These are phyloP conservation scores for Hypoxylon sp. DNA, from an alignment of 2,329 filamentous ascomycete species.

Conservation along the genomic window DNA sequence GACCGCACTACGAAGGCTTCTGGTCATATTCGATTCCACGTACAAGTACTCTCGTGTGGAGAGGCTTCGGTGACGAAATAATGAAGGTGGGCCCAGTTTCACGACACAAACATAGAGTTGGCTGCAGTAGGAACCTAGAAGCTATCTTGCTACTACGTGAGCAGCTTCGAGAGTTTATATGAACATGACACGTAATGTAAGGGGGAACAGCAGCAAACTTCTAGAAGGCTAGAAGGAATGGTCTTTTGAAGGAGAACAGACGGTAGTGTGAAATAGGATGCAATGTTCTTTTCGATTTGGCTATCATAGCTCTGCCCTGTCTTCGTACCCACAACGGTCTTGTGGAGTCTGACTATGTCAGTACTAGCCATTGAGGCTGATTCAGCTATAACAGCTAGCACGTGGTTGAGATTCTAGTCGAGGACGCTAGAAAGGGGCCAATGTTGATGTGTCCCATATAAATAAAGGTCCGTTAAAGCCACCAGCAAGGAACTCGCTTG, in stretches of 20 bases:
- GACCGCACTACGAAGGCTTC: constrained; percentile 33
- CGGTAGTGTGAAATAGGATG: constrained; percentile 18
- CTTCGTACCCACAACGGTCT: constrained; percentile 32
- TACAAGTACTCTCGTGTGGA: constrained; percentile 1
- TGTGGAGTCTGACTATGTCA: constrained; percentile 23
- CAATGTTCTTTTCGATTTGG: constrained; percentile 41
- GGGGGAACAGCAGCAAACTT: constrained; percentile 15
- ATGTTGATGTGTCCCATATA: not conserved
- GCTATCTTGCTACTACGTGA: constrained; percentile 10
- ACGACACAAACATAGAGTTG: constrained; percentile 14
- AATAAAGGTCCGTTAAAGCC: not conserved
- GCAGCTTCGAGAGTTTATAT: constrained; percentile 26
- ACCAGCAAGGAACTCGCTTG: not conserved
- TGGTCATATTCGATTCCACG: constrained; percentile 24
- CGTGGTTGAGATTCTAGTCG: constrained; percentile 16
- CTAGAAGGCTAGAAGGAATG: constrained; percentile 27
- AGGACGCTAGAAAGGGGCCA: constrained; percentile 3
- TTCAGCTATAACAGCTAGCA: constrained; percentile 29
- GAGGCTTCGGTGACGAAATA: constrained; percentile 3
- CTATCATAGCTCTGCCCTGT: constrained; percentile 36
- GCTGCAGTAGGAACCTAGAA: not conserved
- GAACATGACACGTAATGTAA: constrained; percentile 15
- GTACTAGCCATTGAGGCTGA: constrained; percentile 33
- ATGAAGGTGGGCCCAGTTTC: constrained; percentile 5
- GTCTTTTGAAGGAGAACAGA: constrained; percentile 32